Percentiles rank a stretch among this genome's conserved stretches.
These are phyloP conservation scores for Hydnum rufescens DNA, from an alignment of 768 basidiomycete genomes.

Conservation along the genomic window DNA sequence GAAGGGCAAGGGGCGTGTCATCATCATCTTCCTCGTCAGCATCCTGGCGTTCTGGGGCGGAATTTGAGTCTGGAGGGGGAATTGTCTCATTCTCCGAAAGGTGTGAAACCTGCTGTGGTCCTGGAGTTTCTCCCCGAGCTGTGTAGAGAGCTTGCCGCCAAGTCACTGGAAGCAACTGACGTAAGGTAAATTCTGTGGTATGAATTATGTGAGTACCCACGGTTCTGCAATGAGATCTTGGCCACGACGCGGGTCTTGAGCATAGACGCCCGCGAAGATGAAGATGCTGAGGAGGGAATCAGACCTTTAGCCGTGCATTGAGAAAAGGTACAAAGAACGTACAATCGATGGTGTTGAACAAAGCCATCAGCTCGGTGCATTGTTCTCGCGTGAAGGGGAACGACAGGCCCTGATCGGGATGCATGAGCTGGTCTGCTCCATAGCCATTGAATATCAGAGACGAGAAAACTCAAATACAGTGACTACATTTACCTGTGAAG, in stretches of 20 bases:
- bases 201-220: neutral
- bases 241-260: slow-evolving; percentile 1
- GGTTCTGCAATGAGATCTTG: neutral
- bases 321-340: neutral
- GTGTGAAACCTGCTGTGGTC: neutral
- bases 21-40: neutral
- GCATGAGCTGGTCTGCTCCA: neutral
- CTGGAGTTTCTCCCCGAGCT: neutral
- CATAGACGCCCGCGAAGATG: neutral
- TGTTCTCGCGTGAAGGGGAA: neutral
- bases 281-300: neutral
- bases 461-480: no score
- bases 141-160: neutral
- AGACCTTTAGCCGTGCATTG: neutral
- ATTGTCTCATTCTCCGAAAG: neutral
- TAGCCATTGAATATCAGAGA: no score
- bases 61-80: neutral
- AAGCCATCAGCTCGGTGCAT: neutral
- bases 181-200: neutral
- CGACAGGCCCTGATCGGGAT: neutral
- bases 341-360: neutral
- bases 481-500: neutral
- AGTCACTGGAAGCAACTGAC: neutral
- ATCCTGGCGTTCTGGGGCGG: neutral
- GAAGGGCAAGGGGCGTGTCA: neutral